A percentile compares a stretch with the other conserved stretches of the same genome.
Evolutionary conservation across 1,284 basidiomycete species (phyloP).

Genomic region (Boletellus sp.): DNA sequence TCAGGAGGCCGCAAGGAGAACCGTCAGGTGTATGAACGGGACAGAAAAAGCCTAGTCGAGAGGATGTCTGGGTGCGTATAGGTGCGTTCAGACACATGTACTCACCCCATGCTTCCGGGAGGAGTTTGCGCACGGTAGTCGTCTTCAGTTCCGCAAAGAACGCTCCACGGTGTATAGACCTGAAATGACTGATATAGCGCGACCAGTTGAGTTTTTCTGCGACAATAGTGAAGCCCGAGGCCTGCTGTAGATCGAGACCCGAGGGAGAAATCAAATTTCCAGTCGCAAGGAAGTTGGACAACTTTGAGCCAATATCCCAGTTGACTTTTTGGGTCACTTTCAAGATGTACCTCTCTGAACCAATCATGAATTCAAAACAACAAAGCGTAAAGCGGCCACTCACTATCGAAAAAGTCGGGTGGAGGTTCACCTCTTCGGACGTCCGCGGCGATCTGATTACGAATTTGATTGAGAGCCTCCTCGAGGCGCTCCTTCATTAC

Average conservation of each 20-base stretch:
- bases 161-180: conserved; percentile 97
- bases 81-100: conserved; percentile 2
- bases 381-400: conserved; percentile 27
- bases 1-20: conserved; percentile 95
- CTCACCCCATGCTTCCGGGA: conserved; percentile 97
- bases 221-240: conserved; percentile 96
- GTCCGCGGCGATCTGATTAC: conserved; percentile 72
- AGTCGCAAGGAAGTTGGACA: conserved; percentile 96
- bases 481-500: conserved; percentile 98
- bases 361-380: conserved; percentile 7
- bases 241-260: conserved; percentile 96
- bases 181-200: conserved; percentile 97
- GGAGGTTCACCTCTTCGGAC: conserved; percentile 67
- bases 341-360: conserved; percentile 75
- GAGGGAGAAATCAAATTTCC: conserved; percentile 95
- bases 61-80: conserved; percentile 7
- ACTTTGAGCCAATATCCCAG: conserved; percentile 88
- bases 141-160: conserved; percentile 99
- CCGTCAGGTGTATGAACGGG: conserved; percentile 99
- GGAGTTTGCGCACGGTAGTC: conserved; percentile 93
- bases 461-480: conserved; percentile 80
- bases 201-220: conserved; percentile 99
- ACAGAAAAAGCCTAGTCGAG: conserved; percentile 81
- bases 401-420: conserved; percentile 86
- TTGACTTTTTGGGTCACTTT: conserved; percentile 79